These are phyloP conservation scores for Cylindrotheca closterium DNA, from an alignment of 108 stramenopile genomes.

Conservation along the genomic window DNA sequence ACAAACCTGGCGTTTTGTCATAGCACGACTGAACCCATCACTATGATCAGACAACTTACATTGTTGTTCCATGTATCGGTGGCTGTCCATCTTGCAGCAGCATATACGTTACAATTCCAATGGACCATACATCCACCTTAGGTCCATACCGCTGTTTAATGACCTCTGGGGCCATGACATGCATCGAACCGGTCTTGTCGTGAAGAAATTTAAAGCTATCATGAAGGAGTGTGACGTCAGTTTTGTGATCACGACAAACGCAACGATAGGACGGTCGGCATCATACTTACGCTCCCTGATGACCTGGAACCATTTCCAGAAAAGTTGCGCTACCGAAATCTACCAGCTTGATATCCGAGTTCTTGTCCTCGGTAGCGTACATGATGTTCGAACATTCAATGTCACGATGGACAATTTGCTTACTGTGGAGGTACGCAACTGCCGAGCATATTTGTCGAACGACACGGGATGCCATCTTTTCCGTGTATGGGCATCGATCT, in stretches of 20 bases:
- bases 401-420: slow-evolving; percentile 90
- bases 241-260: too few species aligned
- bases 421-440: slow-evolving; percentile 81
- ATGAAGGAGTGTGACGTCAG: too few species aligned
- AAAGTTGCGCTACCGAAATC: slow-evolving; percentile 85
- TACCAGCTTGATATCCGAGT: slow-evolving; percentile 79
- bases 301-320: slow-evolving; percentile 26
- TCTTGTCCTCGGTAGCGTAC: slow-evolving; percentile 46
- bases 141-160: slow-evolving; percentile 66
- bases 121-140: slow-evolving; percentile 81
- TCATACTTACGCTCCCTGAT: slow-evolving; percentile 15
- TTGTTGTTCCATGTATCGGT: slow-evolving; percentile 56
- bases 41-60: slow-evolving; percentile 11
- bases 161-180: slow-evolving; percentile 84
- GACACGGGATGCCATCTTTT: slow-evolving; percentile 61
- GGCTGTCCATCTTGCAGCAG: slow-evolving; percentile 52
- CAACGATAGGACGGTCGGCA: not conserved
- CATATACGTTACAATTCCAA: slow-evolving; percentile 68
- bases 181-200: slow-evolving; percentile 36
- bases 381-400: slow-evolving; percentile 84
- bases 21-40: not conserved
- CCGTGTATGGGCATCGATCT: slow-evolving; percentile 71
- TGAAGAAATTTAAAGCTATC: slow-evolving; percentile 21
- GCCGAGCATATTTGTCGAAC: slow-evolving; percentile 53
- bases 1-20: not conserved